Percentiles rank a stretch among this genome's conserved stretches.
These are phyloP conservation scores for Glaciozyma antarctica DNA, from an alignment of 768 basidiomycete genomes.

Conservation along the genomic window DNA sequence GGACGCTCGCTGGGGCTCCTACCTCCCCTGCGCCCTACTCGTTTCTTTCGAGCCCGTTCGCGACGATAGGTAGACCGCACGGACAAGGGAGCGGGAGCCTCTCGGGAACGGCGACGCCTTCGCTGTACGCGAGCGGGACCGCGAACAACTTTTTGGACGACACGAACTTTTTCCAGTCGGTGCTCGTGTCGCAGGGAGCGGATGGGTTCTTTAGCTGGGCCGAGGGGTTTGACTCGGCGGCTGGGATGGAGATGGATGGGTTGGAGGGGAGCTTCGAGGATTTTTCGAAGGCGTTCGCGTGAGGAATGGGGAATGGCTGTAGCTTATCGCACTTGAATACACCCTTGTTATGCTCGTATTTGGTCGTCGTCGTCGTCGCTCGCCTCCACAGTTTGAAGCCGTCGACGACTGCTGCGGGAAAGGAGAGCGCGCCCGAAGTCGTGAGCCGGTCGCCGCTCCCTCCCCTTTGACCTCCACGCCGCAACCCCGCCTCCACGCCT, in stretches of 20 bases:
- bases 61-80: slow-evolving; percentile 2
- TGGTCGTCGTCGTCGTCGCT: too few species aligned
- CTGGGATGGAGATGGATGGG: not conserved
- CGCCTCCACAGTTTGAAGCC: too few species aligned
- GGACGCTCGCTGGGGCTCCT: not conserved
- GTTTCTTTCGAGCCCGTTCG: slow-evolving; percentile 1
- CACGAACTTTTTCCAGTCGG: slow-evolving; percentile 16
- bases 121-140: not conserved
- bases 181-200: slow-evolving; percentile 15
- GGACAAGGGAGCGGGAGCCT: slow-evolving; percentile 4
- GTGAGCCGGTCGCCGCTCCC: too few species aligned
- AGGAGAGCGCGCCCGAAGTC: too few species aligned
- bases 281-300: too few species aligned
- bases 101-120: not conserved
- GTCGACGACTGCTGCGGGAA: too few species aligned
- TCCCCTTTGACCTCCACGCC: too few species aligned
- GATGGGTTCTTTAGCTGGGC: slow-evolving; percentile 21
- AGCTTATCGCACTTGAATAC: too few species aligned
- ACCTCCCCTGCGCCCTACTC: not conserved
- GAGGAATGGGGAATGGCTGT: too few species aligned
- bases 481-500: too few species aligned
- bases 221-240: not conserved
- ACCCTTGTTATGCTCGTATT: too few species aligned
- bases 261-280: not conserved
- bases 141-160: slow-evolving; percentile 20